These are phyloP conservation scores for Hypericum perforatum DNA, from an alignment of 345 rosid genomes.

Conservation along the genomic window DNA sequence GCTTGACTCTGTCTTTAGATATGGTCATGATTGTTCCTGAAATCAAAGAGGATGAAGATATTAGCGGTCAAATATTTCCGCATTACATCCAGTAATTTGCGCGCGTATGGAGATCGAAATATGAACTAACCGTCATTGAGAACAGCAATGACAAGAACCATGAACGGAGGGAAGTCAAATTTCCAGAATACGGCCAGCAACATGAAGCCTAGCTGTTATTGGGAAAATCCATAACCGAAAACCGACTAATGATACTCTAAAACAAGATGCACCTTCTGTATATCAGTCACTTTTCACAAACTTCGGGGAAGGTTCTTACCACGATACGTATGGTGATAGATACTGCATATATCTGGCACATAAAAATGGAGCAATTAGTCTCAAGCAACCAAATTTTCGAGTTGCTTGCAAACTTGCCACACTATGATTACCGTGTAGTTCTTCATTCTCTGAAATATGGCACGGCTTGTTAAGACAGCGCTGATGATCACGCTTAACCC, in stretches of 20 bases:
- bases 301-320: background rate
- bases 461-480: background rate
- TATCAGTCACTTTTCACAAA: too few relatives aligned
- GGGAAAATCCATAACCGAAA: too few relatives aligned
- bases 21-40: too few relatives aligned
- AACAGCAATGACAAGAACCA: slow-evolving; percentile 3
- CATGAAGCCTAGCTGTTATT: background rate
- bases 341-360: slow-evolving; percentile 2
- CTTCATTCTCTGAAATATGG: slow-evolving; percentile 4
- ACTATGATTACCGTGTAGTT: background rate
- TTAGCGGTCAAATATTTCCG: too few relatives aligned
- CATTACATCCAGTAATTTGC: too few relatives aligned
- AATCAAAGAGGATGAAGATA: too few relatives aligned
- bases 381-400: background rate
- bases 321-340: slow-evolving; percentile 2
- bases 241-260: too few relatives aligned
- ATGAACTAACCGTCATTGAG: background rate
- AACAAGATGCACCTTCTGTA: too few relatives aligned
- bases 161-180: background rate
- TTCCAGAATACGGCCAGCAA: background rate
- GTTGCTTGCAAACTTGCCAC: background rate
- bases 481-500: slow-evolving; percentile 1
- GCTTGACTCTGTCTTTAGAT: too few relatives aligned
- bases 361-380: background rate
- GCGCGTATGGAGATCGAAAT: too few relatives aligned